Conservation (phyloP, 2,329 filamentous ascomycete genomes). For the Venturia nashicola region DNA sequence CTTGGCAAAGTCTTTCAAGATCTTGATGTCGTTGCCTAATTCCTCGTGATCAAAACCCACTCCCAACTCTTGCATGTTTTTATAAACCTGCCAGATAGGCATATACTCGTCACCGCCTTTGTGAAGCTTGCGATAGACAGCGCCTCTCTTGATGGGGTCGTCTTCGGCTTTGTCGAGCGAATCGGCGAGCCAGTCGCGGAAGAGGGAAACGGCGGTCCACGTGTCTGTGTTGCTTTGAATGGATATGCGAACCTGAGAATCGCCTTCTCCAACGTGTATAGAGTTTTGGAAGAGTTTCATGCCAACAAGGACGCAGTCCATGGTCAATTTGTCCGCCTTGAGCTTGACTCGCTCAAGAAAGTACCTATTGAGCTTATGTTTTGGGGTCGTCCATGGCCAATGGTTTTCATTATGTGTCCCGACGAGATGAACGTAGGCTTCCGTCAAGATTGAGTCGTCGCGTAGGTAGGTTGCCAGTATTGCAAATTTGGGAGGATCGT, state of each 20-base stretch:
- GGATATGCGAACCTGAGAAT: background rate
- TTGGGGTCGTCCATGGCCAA: background rate
- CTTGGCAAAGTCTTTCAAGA: background rate
- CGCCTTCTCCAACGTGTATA: background rate
- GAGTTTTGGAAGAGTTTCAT: constrained; percentile 1
- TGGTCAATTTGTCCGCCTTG: background rate
- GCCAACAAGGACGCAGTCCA: background rate
- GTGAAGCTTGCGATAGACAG: background rate
- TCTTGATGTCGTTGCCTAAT: background rate
- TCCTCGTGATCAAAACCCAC: background rate
- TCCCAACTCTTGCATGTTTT: background rate
- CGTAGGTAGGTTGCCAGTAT: background rate
- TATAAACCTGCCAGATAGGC: background rate
- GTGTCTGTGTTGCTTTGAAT: background rate
- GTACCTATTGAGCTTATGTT: background rate
- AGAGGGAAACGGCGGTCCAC: background rate
- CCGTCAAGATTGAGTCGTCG: background rate
- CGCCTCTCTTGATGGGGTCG: background rate
- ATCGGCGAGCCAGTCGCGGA: background rate
- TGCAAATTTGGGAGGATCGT: background rate
- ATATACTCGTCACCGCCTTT: background rate
- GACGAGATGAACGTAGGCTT: background rate
- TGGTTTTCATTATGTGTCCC: background rate
- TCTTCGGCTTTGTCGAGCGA: background rate
- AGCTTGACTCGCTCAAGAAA: background rate